Conservation (phyloP, 305 asterid genomes). For the Fraxinus platypoda region DNA sequence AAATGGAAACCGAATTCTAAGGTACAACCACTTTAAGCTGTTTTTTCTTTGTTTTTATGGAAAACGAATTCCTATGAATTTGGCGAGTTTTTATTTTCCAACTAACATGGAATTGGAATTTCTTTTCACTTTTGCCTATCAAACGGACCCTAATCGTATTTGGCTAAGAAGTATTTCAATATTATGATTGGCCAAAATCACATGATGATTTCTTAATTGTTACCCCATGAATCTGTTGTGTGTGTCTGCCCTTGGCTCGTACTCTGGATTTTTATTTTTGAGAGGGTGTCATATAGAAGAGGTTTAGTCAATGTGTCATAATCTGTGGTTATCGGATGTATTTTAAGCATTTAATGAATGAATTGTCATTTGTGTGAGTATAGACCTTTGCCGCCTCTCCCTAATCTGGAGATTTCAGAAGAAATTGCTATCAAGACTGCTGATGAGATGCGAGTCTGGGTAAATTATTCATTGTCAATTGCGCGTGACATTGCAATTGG, state of each 20-base stretch:
- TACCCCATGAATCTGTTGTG: neutral
- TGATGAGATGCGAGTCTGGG: conserved; percentile 61
- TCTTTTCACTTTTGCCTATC: too few relatives aligned
- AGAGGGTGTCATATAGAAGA: neutral
- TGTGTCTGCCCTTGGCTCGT: neutral
- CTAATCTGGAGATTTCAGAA: conserved; percentile 72
- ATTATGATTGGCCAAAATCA: neutral
- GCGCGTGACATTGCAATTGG: conserved; percentile 74
- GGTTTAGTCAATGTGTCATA: neutral
- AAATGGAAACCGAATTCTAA: too few relatives aligned
- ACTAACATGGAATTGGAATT: too few relatives aligned
- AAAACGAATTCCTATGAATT: too few relatives aligned
- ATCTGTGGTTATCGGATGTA: neutral
- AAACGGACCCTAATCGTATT: too few relatives aligned
- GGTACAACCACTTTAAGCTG: too few relatives aligned
- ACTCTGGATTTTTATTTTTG: neutral
- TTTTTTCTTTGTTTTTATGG: too few relatives aligned
- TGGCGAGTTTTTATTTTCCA: too few relatives aligned
- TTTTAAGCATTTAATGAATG: conserved; percentile 13
- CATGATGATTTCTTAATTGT: neutral
- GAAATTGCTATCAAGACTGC: conserved; percentile 64
- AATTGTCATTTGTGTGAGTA: conserved; percentile 17
- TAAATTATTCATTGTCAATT: conserved; percentile 55
- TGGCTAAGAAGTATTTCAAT: neutral
- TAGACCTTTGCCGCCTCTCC: conserved; percentile 91